phyloP scores from a whole-genome alignment of 129 eudicot genomes.

The Flaveria brownii region DNA sequence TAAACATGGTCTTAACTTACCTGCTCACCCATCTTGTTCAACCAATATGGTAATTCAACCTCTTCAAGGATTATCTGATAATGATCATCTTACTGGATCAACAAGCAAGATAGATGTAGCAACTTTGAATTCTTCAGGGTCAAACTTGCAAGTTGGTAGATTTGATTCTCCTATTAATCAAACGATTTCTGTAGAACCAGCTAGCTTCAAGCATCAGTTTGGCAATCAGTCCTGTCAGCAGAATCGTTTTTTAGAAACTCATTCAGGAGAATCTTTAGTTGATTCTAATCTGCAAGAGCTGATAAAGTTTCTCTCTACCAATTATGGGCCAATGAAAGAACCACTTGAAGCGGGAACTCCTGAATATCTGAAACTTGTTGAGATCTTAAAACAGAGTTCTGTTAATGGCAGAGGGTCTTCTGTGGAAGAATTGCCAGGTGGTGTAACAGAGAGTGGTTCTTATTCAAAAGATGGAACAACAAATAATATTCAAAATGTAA shows the following conservation, averaged over 20 bases:
- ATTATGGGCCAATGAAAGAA: constrained; percentile 29
- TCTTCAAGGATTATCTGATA: constrained; percentile 38
- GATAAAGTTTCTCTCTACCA: constrained; percentile 25
- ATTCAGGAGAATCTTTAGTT: constrained; percentile 15
- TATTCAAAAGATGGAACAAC: constrained; percentile 7
- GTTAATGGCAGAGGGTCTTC: constrained; percentile 16
- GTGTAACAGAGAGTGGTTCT: not conserved
- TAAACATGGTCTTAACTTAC: constrained; percentile 31
- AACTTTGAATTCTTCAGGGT: constrained; percentile 24
- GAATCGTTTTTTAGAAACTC: constrained; percentile 26
- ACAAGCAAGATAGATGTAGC: constrained; percentile 39
- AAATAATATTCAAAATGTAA: constrained; percentile 5
- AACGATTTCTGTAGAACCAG: constrained; percentile 32
- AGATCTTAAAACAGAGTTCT: constrained; percentile 34
- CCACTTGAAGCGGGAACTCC: constrained; percentile 34
- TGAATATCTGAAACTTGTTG: constrained; percentile 34
- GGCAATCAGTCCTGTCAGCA: constrained; percentile 28
- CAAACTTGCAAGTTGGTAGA: constrained; percentile 15
- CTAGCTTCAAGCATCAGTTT: constrained; percentile 31
- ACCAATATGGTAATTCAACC: constrained; percentile 36
- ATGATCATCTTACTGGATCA: constrained; percentile 36
- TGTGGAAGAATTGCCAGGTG: constrained; percentile 2
- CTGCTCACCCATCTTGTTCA: constrained; percentile 29
- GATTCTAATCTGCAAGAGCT: constrained; percentile 34
- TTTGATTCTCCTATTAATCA: constrained; percentile 14